Evolutionary conservation across 768 basidiomycete genomes (phyloP).

Genomic region (Auricularia heimuer): DNA sequence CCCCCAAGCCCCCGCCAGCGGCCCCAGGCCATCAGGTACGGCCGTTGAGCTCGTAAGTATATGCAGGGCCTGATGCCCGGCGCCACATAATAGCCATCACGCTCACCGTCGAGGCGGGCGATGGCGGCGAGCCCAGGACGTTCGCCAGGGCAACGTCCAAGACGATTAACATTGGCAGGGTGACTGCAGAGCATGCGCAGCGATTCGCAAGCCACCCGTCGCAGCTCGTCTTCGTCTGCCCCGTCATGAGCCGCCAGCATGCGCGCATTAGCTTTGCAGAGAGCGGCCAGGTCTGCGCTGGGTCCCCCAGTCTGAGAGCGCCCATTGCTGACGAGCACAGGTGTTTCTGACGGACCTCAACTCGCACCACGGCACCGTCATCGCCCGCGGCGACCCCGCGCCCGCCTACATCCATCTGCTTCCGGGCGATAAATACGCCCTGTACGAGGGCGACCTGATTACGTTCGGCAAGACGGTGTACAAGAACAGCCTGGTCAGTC

Average conservation of each 20-base stretch:
- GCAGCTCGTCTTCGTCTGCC: conserved; percentile 47
- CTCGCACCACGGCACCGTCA: conserved; percentile 70
- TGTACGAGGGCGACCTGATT: conserved; percentile 58
- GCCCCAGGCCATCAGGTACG: not conserved
- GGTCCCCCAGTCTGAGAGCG: too few species aligned
- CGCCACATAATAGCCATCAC: not conserved
- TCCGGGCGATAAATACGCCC: conserved; percentile 44
- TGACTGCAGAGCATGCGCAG: not conserved
- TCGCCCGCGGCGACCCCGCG: conserved; percentile 43
- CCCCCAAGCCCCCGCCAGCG: not conserved
- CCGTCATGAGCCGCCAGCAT: conserved; percentile 70
- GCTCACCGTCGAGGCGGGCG: not conserved
- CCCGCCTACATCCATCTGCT: conserved; percentile 36
- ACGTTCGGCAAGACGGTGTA: conserved; percentile 75
- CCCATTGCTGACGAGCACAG: conserved; percentile 27
- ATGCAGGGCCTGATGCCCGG: not conserved
- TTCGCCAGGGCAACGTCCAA: not conserved
- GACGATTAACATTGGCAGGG: not conserved
- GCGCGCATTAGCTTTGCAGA: conserved; percentile 69
- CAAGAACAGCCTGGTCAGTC: conserved; percentile 23
- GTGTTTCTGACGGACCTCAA: conserved; percentile 59
- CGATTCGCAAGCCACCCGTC: not conserved
- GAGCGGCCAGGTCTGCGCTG: conserved; percentile 48
- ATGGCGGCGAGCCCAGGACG: not conserved
- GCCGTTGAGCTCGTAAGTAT: not conserved